These are phyloP conservation scores for Salix exigua DNA, from an alignment of 345 rosid genomes.

Conservation along the genomic window DNA sequence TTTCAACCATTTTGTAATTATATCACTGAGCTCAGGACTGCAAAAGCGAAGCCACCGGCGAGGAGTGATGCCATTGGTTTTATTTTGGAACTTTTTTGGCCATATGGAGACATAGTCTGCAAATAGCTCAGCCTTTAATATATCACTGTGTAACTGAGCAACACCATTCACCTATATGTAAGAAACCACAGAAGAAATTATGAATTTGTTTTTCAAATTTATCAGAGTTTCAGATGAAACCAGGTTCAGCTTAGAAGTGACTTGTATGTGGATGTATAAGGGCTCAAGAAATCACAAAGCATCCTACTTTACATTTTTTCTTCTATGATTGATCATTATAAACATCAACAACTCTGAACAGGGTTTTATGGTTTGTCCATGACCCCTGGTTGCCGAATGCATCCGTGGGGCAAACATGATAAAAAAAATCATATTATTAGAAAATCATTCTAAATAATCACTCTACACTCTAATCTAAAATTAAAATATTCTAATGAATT, in stretches of 20 bases:
- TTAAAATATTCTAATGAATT: too few relatives aligned
- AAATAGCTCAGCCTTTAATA: constrained; percentile 77
- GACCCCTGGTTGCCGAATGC: too few relatives aligned
- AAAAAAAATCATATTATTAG: too few relatives aligned
- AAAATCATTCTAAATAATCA: too few relatives aligned
- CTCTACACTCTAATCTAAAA: too few relatives aligned
- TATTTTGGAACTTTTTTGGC: constrained; percentile 93
- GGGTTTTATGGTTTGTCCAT: too few relatives aligned
- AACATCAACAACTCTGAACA: too few relatives aligned
- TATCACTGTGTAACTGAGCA: constrained; percentile 94
- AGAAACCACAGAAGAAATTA: too few relatives aligned
- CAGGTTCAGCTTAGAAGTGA: background rate
- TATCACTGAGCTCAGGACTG: constrained; percentile 89
- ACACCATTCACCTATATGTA: constrained; percentile 84
- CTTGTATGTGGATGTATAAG: background rate
- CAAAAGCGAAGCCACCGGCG: constrained; percentile 96
- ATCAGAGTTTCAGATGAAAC: background rate
- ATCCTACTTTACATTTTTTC: background rate
- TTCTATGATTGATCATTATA: too few relatives aligned
- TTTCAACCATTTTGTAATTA: constrained; percentile 87
- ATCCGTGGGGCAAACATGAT: too few relatives aligned
- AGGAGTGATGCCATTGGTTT: constrained; percentile 96
- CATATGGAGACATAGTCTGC: constrained; percentile 89
- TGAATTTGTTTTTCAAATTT: background rate
- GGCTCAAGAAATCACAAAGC: constrained; percentile 5